Evolutionary conservation across 2,329 filamentous ascomycete species (phyloP), one percentile per base, ranked within the genome.

Genomic region (Curvularia spicifera): DNA sequence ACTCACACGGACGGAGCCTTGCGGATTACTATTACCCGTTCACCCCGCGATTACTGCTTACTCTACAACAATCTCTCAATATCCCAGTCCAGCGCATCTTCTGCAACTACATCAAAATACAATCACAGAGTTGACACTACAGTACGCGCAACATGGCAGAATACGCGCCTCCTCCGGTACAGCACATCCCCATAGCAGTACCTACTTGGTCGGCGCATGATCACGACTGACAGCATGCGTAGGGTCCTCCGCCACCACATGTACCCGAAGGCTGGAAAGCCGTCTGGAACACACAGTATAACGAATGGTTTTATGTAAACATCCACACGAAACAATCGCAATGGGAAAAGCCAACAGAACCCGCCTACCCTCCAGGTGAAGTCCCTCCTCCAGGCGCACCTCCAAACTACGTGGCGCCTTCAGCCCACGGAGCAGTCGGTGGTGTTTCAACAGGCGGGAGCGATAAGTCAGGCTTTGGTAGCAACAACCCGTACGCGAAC

Each of bases 231-330:
- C 51, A 49, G 44, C 22, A 31, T 39, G 15, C 28, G 10, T 42
- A 79, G 76, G 77, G 77, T 18, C 85, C 85, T 43, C 86, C 86
- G 28, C 85, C 86, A 13, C 85, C 84, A 13, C 79, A 79, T 54
- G 81, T 87, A 4, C 92, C 91, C 2, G 89, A 91, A 70, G 93
- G 93, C 69, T 97, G 91, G 91, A 88, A 91, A 71, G 89, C 89
- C 10, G 86, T 91, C 64, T 96, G 89, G 86, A 95, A 96, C 77
- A 63, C 90, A 0, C 88, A 95, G 72, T 97, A 97, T 81, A 89
- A 89, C 71, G 89, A 95, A 84, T 97, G 91, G 89, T 97, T 95
- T 85, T 97, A 91, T 80, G 90, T 97, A 60, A 95, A 97, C 80
- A 86, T 90, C 60, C 86, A 88, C 77, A 97, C 93, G 64, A 95